Conservation (phyloP, 2,329 filamentous ascomycete species). For the Fusarium pseudonygamai region DNA sequence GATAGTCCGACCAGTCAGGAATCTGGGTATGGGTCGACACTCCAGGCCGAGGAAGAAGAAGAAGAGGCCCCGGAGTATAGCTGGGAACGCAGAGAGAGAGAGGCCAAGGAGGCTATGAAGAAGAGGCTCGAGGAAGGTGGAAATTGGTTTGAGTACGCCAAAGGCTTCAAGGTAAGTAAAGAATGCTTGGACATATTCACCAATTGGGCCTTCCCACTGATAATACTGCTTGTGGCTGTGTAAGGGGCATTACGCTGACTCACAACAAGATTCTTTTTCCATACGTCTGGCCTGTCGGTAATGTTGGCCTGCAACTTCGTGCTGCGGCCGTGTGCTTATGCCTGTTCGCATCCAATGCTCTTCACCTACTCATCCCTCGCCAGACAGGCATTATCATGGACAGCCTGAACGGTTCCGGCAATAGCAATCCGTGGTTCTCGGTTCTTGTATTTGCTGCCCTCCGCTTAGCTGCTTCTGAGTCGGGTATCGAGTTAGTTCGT, state of each 20-base stretch:
- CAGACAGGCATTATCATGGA: constrained; percentile 84
- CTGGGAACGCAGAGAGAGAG: constrained; percentile 63
- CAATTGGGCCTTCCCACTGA: background rate
- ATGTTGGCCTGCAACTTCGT: constrained; percentile 72
- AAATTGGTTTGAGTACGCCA: constrained; percentile 80
- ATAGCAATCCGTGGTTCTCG: constrained; percentile 61
- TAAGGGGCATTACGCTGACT: background rate
- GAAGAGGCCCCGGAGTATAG: constrained; percentile 60
- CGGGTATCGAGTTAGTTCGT: constrained; percentile 62
- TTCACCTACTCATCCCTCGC: constrained; percentile 82
- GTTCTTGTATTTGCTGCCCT: constrained; percentile 62
- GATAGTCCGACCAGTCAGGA: constrained; percentile 39
- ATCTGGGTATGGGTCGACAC: constrained; percentile 55
- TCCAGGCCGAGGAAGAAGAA: constrained; percentile 49
- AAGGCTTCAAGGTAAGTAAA: constrained; percentile 69
- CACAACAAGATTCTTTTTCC: constrained; percentile 73
- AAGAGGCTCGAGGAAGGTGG: constrained; percentile 78
- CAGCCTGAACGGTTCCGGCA: constrained; percentile 63
- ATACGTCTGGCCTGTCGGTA: constrained; percentile 79
- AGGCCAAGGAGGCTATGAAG: constrained; percentile 66
- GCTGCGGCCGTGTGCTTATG: constrained; percentile 73
- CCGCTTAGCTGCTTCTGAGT: constrained; percentile 63
- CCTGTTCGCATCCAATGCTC: constrained; percentile 73
- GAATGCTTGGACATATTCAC: background rate
- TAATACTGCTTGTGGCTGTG: background rate